Conservation (phyloP, 257 asterid genomes). For the Ehretia macrophylla region DNA sequence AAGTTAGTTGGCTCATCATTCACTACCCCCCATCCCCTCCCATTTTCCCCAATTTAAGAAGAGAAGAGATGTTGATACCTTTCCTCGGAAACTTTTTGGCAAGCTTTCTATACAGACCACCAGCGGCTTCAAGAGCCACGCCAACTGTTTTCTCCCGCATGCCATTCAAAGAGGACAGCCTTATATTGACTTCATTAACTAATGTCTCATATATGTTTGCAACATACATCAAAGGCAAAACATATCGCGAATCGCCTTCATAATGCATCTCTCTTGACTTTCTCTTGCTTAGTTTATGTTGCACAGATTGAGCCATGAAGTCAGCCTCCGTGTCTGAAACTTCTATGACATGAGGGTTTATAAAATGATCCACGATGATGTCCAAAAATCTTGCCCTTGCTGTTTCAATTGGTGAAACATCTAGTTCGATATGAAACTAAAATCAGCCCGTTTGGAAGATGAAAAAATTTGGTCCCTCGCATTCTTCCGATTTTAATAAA, state of each 20-base stretch:
- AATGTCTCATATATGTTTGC: slow-evolving; percentile 91
- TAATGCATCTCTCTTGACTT: slow-evolving; percentile 48
- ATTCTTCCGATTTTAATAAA: not conserved
- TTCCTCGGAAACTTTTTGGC: slow-evolving; percentile 83
- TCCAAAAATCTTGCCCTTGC: slow-evolving; percentile 91
- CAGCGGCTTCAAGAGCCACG: slow-evolving; percentile 99
- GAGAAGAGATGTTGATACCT: slow-evolving; percentile 36
- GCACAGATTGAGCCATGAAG: slow-evolving; percentile 36
- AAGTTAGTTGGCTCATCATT: too few relatives aligned
- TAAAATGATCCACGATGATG: slow-evolving; percentile 69
- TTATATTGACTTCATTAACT: slow-evolving; percentile 79
- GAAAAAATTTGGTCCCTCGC: not conserved
- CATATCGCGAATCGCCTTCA: slow-evolving; percentile 89
- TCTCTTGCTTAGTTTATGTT: slow-evolving; percentile 28
- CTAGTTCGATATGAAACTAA: slow-evolving; percentile 43
- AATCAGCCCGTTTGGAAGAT: slow-evolving; percentile 20
- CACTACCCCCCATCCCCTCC: too few relatives aligned
- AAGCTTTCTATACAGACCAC: slow-evolving; percentile 95
- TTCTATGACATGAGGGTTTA: slow-evolving; percentile 59
- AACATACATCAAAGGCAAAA: slow-evolving; percentile 88
- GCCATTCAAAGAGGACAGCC: slow-evolving; percentile 66
- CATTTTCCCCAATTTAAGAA: too few relatives aligned
- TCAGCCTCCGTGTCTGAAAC: slow-evolving; percentile 67
- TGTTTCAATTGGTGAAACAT: slow-evolving; percentile 88
- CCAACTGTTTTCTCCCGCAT: slow-evolving; percentile 90